Evolutionary conservation across 2,329 filamentous ascomycete species (phyloP).

Genomic region (Zymoseptoria brevis): DNA sequence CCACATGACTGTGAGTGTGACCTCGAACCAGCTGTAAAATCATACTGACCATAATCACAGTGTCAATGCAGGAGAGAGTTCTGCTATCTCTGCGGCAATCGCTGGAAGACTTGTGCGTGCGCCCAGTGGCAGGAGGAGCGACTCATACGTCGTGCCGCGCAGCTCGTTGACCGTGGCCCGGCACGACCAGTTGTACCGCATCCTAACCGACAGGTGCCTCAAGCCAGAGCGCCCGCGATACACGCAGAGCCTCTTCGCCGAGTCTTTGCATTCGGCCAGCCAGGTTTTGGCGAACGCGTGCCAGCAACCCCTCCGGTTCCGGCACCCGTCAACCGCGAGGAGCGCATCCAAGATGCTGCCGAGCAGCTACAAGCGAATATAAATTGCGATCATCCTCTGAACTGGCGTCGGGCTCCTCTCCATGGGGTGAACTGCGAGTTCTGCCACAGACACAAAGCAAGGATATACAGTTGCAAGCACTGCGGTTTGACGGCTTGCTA

Average conservation of each 20-base stretch:
- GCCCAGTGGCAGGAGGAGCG: background rate
- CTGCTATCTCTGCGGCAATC: background rate
- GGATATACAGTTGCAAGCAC: background rate
- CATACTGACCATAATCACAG: background rate
- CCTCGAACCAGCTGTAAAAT: no score
- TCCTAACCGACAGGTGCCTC: background rate
- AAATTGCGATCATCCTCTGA: background rate
- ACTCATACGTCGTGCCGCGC: background rate
- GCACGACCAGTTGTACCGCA: background rate
- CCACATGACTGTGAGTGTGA: background rate
- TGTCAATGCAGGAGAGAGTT: background rate
- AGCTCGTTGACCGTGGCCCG: background rate
- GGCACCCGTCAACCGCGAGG: background rate
- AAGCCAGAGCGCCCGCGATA: background rate
- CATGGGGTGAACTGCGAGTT: background rate
- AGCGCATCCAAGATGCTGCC: background rate
- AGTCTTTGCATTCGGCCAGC: background rate
- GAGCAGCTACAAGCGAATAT: background rate
- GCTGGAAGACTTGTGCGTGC: background rate
- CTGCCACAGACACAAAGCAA: background rate
- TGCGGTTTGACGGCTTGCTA: background rate
- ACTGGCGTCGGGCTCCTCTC: background rate
- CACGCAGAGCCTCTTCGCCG: background rate
- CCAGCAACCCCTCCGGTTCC: background rate
- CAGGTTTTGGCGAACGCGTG: background rate